These are phyloP conservation scores for Blastobotrys attinorum DNA, from an alignment of 805 yeast species.

Conservation along the genomic window DNA sequence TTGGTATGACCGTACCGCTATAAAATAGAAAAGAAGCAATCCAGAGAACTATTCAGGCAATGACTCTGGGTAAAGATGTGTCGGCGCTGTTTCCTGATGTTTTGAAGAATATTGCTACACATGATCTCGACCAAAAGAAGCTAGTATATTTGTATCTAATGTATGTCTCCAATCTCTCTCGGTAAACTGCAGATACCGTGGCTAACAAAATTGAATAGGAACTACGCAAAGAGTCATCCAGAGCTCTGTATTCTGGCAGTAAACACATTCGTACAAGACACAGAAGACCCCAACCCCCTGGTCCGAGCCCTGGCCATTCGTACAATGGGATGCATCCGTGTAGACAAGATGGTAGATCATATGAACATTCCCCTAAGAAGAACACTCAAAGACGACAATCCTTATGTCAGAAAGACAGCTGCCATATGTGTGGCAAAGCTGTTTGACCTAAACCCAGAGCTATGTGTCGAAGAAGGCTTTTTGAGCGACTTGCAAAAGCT, in stretches of 20 bases:
- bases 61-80: constrained; percentile 97
- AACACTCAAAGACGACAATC: constrained; percentile 86
- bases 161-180: constrained; percentile 26
- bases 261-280: constrained; percentile 90
- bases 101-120: constrained; percentile 91
- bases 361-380: constrained; percentile 82
- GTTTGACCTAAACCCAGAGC: constrained; percentile 72
- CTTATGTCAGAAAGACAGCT: constrained; percentile 96
- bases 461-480: constrained; percentile 85
- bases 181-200: not conserved
- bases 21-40: constrained; percentile 81
- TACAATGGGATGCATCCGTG: constrained; percentile 98
- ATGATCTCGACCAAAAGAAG: constrained; percentile 93
- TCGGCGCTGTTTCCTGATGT: constrained; percentile 93
- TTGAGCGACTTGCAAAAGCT: constrained; percentile 56
- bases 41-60: constrained; percentile 92
- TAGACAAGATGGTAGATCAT: constrained; percentile 90
- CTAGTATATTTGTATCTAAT: constrained; percentile 87
- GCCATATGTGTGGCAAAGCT: constrained; percentile 95
- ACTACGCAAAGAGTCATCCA: constrained; percentile 94
- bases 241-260: constrained; percentile 94
- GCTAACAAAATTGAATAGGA: constrained; percentile 30
- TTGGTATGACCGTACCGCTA: too few species aligned
- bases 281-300: constrained; percentile 94
- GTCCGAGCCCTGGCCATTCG: constrained; percentile 93